Conservation (phyloP, 2,329 filamentous ascomycete species). For the Pseudogymnoascus sp. region DNA sequence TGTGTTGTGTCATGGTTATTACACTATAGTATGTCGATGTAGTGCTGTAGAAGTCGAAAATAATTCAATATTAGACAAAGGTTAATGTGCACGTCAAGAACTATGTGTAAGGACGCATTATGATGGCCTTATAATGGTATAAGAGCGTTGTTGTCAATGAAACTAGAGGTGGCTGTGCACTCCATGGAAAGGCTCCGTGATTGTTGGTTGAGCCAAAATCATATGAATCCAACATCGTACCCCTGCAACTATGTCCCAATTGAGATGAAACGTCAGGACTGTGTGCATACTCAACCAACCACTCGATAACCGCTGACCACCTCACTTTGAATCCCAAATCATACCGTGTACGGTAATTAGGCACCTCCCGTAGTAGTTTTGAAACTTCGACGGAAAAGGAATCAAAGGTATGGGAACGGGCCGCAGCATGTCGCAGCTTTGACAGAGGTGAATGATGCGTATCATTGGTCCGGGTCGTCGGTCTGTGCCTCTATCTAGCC, state of each 20-base stretch:
- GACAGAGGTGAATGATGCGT: not conserved
- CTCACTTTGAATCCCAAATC: not conserved
- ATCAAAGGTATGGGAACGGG: not conserved
- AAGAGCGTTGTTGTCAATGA: not conserved
- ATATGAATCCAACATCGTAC: slow-evolving; percentile 10
- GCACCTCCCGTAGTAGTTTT: not conserved
- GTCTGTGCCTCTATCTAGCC: too few relatives aligned
- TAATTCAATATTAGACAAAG: not conserved
- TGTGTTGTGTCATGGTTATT: slow-evolving; percentile 2
- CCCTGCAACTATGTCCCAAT: not conserved
- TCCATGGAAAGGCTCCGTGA: not conserved
- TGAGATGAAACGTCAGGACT: not conserved
- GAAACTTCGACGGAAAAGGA: not conserved
- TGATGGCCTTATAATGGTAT: not conserved
- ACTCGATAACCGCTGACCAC: not conserved
- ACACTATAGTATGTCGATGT: not conserved
- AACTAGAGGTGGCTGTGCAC: slow-evolving; percentile 1
- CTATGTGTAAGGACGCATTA: not conserved
- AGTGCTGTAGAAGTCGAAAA: not conserved
- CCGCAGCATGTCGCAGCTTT: not conserved
- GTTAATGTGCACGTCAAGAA: not conserved
- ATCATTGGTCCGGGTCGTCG: not conserved
- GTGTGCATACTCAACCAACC: not conserved
- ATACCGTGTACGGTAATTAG: not conserved
- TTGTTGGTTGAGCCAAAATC: slow-evolving; percentile 13